A percentile compares a stretch with the other conserved stretches of the same genome.
Evolutionary conservation across 1,284 basidiomycete genomes (phyloP).

Genomic region (Malassezia obtusa): DNA sequence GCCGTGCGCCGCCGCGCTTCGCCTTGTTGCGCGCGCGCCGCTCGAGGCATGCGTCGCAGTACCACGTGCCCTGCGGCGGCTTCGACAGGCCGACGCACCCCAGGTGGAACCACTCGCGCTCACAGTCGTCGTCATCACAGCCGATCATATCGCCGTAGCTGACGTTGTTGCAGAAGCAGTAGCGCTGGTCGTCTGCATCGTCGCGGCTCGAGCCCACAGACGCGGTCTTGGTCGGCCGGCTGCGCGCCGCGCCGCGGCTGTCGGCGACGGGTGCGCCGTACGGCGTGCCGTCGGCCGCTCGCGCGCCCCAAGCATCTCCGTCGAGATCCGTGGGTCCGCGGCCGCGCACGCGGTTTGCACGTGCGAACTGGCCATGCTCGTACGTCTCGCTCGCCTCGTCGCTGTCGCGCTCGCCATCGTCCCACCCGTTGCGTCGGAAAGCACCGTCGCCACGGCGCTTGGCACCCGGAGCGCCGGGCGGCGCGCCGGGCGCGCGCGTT

Average conservation of each 20-base stretch:
- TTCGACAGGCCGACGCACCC: slow-evolving; percentile 59
- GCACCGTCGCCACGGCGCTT: neutral
- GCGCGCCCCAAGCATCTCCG: neutral
- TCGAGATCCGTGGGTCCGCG: neutral
- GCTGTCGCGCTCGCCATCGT: neutral
- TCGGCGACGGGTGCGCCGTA: neutral
- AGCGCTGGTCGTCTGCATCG: slow-evolving; percentile 56
- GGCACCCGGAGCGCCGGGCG: neutral
- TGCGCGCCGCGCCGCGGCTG: neutral
- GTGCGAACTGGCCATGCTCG: neutral
- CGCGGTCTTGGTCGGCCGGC: slow-evolving; percentile 2
- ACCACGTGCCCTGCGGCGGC: slow-evolving; percentile 63
- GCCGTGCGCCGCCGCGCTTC: slow-evolving; percentile 8
- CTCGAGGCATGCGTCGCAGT: slow-evolving; percentile 53
- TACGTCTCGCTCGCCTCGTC: neutral
- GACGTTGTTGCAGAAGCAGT: slow-evolving; percentile 77
- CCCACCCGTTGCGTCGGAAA: neutral
- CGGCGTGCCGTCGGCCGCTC: neutral
- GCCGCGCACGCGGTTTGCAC: neutral
- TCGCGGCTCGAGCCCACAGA: slow-evolving; percentile 13
- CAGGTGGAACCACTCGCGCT: slow-evolving; percentile 83
- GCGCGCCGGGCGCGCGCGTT: neutral
- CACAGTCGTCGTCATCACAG: slow-evolving; percentile 80
- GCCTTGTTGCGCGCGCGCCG: slow-evolving; percentile 18
- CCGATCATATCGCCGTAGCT: slow-evolving; percentile 96